Evolutionary conservation across 2,329 filamentous ascomycete genomes (phyloP), one percentile per base, ranked within the genome.

Genomic region (Fusarium incarnatum): DNA sequence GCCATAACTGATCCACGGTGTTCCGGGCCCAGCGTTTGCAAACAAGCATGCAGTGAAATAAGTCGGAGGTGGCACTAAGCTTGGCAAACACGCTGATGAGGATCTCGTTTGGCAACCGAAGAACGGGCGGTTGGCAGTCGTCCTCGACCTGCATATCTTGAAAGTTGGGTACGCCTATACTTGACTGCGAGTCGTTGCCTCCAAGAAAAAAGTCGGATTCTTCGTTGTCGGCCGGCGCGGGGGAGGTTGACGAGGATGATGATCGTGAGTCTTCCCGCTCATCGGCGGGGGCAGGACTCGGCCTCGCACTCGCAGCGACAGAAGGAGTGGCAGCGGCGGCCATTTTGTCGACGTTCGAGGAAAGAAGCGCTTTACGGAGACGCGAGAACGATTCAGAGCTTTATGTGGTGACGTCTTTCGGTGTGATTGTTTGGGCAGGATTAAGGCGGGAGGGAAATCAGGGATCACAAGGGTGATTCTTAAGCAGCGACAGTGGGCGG

Each of bases 21-120:
- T 98, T 98, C 68, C 92, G 87, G 28, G 96, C 92, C 96, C 96
- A 99, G 68, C 91, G 89, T 80, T 94, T 94, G 77, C 91, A 98
- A n/a, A 97, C 94, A 70, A 96, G 85, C 92, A 98, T 94, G 81
- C 93, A 97, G 80, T 90, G 91, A 72, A 94, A 87, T 73, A 98
- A 87, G 77, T 99, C 95, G 46, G 85, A 83, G 4, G 94, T 87
- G 15, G 87, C 89, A 75, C 86, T 90, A 61, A 99, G 88, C 80
- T 94, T 96, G 37, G 92, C 86, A 81, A 99, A 98, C 76, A 98
- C 91, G 80, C 90, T 88, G 76, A 99, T 98, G 78, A 98, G 89
- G 67, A 99, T 92, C 84, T 99, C 96, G 79, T 94, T 95, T 41
- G 96, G 96, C 37, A 99, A 86, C 60, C 92, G 89, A 73, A 92